Base-by-base conservation (phyloP, 1,284 basidiomycete species). In the Phellopilus nigrolimitatus region DNA sequence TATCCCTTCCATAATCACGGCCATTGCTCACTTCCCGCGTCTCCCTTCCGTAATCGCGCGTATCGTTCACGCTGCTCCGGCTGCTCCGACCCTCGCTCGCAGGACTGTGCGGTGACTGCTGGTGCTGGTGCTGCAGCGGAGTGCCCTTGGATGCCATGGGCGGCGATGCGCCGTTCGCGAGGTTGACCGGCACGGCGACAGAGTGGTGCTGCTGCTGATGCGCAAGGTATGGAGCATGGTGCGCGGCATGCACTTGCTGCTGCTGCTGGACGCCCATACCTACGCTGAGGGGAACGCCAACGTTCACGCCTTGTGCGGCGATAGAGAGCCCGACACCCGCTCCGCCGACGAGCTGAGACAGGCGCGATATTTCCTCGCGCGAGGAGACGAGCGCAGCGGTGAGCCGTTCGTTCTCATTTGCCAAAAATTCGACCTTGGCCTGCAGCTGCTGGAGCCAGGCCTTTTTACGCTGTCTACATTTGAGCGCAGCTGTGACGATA, bases 391-490 rank as follows among this genome's bases (percentile, higher is more conserved):
- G 79, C 58, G 83, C 78, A 50, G 80, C 71, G 57, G 83, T 76
- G 22, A 99, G 81, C n/a, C 91, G 83, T 66, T 98, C 94, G 68
- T 99, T 99, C 70, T 98, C 95, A 59, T 87, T 84, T 25, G 80
- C 75, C 25, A 98, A 78, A 59, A 79, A 91, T 66, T 98, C 95
- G 65, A 95, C 91, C 64, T 95, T 95, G 48, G 87, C 84, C 68
- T 99, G 95, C 15, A 99, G 74, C 59, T 92, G 88, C 21, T 84
- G 78, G 22, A 98, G 79, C 95, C 97, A 99, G 4, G 93, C 93
- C 71, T 99, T 99, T 70, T 99, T 99, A 51, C 95, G 85, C 67
- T 99, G 95, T 34, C 95, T 90, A 69, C 97, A 99, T 71, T 99
- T 99, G 63, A 98, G 82, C 3, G 95, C 95, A 53, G 95, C 95